These are phyloP conservation scores for Lentinula detonsa DNA, from an alignment of 768 basidiomycete genomes.

Conservation along the genomic window DNA sequence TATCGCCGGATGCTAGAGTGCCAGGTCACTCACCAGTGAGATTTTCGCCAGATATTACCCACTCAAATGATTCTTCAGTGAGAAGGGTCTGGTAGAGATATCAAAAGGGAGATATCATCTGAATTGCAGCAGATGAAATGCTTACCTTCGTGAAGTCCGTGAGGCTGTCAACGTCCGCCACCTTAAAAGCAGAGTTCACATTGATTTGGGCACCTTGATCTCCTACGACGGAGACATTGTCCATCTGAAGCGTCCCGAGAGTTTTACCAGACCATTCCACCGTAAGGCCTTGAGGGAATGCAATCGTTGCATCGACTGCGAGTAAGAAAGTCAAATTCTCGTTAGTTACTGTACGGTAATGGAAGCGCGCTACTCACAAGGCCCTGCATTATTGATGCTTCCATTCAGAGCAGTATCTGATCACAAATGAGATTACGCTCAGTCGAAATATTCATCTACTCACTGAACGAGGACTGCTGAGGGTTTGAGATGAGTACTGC, in stretches of 20 bases:
- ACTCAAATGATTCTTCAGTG: constrained; percentile 60
- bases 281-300: constrained; percentile 55
- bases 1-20: neutral
- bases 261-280: constrained; percentile 54
- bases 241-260: constrained; percentile 57
- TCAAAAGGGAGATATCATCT: neutral
- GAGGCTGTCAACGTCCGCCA: constrained; percentile 50
- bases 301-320: constrained; percentile 61
- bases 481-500: constrained; percentile 59
- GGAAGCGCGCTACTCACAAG: constrained; percentile 41
- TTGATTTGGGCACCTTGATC: constrained; percentile 60
- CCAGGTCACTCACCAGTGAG: constrained; percentile 29
- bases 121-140: neutral
- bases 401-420: constrained; percentile 50
- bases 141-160: constrained; percentile 59
- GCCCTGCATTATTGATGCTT: constrained; percentile 63
- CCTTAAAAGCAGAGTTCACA: constrained; percentile 46
- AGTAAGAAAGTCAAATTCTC: neutral
- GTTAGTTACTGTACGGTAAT: neutral
- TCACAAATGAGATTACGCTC: neutral
- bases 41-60: constrained; percentile 63
- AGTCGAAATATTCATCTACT: constrained; percentile 9
- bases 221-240: constrained; percentile 49
- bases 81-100: constrained; percentile 36
- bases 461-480: constrained; percentile 51